phyloP scores from a whole-genome alignment of 768 basidiomycete species.

The Russula foetens region DNA sequence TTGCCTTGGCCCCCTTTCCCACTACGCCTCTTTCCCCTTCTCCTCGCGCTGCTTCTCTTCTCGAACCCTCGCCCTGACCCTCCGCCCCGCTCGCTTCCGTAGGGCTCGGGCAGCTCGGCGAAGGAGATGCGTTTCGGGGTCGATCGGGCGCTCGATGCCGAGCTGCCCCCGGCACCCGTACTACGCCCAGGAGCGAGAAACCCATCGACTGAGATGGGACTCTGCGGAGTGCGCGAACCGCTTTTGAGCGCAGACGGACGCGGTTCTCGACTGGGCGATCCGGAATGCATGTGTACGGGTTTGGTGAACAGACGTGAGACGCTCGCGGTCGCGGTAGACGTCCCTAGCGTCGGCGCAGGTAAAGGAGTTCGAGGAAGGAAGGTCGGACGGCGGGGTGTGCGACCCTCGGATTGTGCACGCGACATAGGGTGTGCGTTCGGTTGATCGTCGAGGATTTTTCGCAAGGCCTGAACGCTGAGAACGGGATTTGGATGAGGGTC shows the following conservation, averaged over 20 bases:
- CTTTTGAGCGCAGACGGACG: conserved; percentile 40
- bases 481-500: conserved; percentile 50
- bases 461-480: conserved; percentile 54
- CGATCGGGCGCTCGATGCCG: conserved; percentile 40
- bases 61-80: conserved; percentile 19
- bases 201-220: conserved; percentile 29
- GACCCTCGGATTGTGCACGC: conserved; percentile 22
- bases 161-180: conserved; percentile 28
- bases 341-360: conserved; percentile 41
- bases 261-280: conserved; percentile 55
- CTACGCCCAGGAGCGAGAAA: conserved; percentile 17
- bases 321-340: conserved; percentile 69
- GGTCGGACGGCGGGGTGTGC: conserved; percentile 32
- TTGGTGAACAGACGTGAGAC: conserved; percentile 72
- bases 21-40: conserved; percentile 20
- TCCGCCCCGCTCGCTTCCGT: conserved; percentile 24
- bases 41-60: conserved; percentile 15
- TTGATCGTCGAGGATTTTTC: conserved; percentile 60
- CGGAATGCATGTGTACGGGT: conserved; percentile 48
- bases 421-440: conserved; percentile 27
- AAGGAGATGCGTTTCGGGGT: conserved; percentile 77
- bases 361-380: conserved; percentile 43
- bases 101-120: conserved; percentile 64
- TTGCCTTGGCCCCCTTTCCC: conserved; percentile 31
- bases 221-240: conserved; percentile 19